These are phyloP conservation scores for Zasmidium angulare DNA, from an alignment of 2,329 filamentous ascomycete species.

Conservation along the genomic window DNA sequence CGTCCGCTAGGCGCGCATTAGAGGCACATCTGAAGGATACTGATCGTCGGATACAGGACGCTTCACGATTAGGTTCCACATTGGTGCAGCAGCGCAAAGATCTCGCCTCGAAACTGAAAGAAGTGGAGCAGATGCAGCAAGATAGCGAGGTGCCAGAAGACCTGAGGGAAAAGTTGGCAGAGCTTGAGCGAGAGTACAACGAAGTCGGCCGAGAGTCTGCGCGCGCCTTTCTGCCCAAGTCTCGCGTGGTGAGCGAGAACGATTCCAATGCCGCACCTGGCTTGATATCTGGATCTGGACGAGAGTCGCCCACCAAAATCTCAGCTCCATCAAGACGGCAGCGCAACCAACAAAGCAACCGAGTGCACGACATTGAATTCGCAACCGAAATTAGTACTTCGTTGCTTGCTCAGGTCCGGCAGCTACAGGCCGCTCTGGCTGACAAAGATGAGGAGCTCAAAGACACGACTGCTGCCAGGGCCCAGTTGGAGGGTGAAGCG, in stretches of 20 bases:
- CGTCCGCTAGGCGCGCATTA: conserved; percentile 82
- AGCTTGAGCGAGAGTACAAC: conserved; percentile 93
- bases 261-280: conserved; percentile 34
- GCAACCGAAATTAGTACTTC: conserved; percentile 98
- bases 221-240: conserved; percentile 81
- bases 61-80: conserved; percentile 82
- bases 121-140: conserved; percentile 75
- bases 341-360: conserved; percentile 82
- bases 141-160: conserved; percentile 71
- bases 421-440: conserved; percentile 77
- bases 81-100: conserved; percentile 85
- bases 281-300: conserved; percentile 76
- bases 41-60: conserved; percentile 85
- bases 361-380: conserved; percentile 94
- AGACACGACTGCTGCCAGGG: conserved; percentile 70
- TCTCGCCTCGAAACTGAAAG: conserved; percentile 75
- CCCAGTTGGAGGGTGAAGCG: conserved; percentile 76
- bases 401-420: conserved; percentile 87
- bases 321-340: conserved; percentile 76
- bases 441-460: conserved; percentile 88
- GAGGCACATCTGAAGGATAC: conserved; percentile 92
- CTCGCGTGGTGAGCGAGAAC: conserved; percentile 33
- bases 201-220: conserved; percentile 89
- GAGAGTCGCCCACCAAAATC: conserved; percentile 84
- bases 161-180: conserved; percentile 75